Conservation (phyloP, 495 filamentous ascomycete species). For the Aspergillus avenaceus region DNA sequence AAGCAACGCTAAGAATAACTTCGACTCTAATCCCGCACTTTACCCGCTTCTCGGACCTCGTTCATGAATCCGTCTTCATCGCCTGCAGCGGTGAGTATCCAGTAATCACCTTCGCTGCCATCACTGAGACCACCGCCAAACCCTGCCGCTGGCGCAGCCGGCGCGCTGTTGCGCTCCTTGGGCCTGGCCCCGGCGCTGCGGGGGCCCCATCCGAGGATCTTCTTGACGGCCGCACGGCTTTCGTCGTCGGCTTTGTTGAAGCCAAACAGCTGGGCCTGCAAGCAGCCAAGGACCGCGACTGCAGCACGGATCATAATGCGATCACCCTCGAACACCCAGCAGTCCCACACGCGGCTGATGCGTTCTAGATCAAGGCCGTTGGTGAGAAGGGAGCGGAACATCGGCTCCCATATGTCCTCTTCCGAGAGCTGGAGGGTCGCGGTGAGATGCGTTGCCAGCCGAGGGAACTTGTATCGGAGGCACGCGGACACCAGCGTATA, state of each 20-base stretch:
- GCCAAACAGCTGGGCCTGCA: slow-evolving; percentile 62
- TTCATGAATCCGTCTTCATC: slow-evolving; percentile 68
- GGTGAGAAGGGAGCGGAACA: slow-evolving; percentile 56
- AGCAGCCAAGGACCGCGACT: slow-evolving; percentile 61
- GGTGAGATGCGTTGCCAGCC: slow-evolving; percentile 64
- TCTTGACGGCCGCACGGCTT: slow-evolving; percentile 28
- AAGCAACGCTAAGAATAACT: too few relatives aligned
- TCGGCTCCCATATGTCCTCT: slow-evolving; percentile 51
- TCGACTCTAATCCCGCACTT: slow-evolving; percentile 39
- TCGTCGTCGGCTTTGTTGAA: slow-evolving; percentile 42
- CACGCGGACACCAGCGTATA: slow-evolving; percentile 70
- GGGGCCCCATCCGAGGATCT: slow-evolving; percentile 52
- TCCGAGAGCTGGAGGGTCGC: slow-evolving; percentile 41
- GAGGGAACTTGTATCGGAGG: slow-evolving; percentile 66
- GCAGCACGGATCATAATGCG: slow-evolving; percentile 71
- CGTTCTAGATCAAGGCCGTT: slow-evolving; percentile 64
- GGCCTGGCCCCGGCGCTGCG: slow-evolving; percentile 32
- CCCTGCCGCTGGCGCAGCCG: slow-evolving; percentile 27
- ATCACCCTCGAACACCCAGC: slow-evolving; percentile 93
- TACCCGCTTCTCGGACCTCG: slow-evolving; percentile 65
- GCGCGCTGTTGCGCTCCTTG: slow-evolving; percentile 40
- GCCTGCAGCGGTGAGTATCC: slow-evolving; percentile 42
- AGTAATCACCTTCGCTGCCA: slow-evolving; percentile 39
- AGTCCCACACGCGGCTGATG: slow-evolving; percentile 81
- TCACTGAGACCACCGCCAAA: slow-evolving; percentile 39